Evolutionary conservation across 1,284 basidiomycete genomes (phyloP), one percentile per base, ranked within the genome.

Genomic region (Marasmius oreades): DNA sequence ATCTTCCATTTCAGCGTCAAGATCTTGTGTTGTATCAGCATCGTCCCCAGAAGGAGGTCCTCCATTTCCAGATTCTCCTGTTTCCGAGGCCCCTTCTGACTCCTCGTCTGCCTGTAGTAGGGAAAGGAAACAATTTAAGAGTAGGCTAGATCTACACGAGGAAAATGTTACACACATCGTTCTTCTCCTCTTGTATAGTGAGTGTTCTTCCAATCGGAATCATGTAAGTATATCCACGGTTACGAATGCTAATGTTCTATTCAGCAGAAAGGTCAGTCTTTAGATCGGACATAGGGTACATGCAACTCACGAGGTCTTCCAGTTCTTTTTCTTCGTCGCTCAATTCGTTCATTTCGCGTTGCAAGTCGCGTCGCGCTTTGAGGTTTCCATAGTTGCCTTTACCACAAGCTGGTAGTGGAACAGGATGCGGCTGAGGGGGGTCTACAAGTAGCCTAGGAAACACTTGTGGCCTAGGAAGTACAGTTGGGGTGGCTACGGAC

Each of bases 321-420:
- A 92, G 67, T 62, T 91, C 88, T 48, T 81, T 82, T 67, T 94
- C 92, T 67, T 92, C 90, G 58, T 93, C 91, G 61, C 88, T 92
- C 58, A 95, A 73, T 60, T 93, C 90, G 37, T 91, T 90, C 76
- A 90, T 87, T 67, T 94, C 92, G 55, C 82, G 81, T 62, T 84
- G 81, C 42, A 92, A 71, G 67, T 93, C 87, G 33, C 89, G 80
- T 46, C 80, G 73, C 28, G 79, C 76, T 62, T 84, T 84, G 59
- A 90, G 68, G 37, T 80, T 76, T 2, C 77, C 78, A 60, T 81
- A 77, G 3, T 73, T 73, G 34, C 78, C 73, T 34, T 66, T 71
- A 1, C 42, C 47, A 14, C 28, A 14, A 52, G 71, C 73, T 2
- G 83, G 76, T 3, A 85, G 68, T 10, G 89, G 89, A 1, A 76